Conservation (phyloP, 177 flowering plant genomes). For the Telopea speciosissima region DNA sequence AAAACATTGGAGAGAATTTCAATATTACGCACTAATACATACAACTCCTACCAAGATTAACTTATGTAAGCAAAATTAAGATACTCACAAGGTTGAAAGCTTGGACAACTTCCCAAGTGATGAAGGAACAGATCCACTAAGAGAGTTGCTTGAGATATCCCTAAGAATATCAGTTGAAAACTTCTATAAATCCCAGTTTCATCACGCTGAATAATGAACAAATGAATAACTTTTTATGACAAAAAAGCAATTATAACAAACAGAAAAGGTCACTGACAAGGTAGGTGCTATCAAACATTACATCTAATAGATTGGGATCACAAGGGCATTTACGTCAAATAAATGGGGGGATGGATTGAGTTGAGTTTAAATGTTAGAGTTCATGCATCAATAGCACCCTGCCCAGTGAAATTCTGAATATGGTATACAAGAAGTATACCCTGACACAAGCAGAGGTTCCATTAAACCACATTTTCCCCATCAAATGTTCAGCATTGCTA, state of each 20-base stretch:
- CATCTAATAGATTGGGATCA: no score
- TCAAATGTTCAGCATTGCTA: background rate
- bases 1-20: conserved; percentile 15
- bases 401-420: background rate
- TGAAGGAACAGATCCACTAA: conserved; percentile 74
- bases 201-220: background rate
- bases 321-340: no score
- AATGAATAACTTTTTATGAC: no score
- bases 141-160: conserved; percentile 87
- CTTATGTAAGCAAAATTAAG: background rate
- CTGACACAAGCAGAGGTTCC: background rate
- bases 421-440: background rate
- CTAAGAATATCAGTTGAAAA: conserved; percentile 27
- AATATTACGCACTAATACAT: conserved; percentile 4
- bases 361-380: no score
- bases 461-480: background rate
- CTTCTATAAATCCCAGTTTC: background rate
- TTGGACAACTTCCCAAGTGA: conserved; percentile 67
- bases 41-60: background rate
- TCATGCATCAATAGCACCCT: background rate
- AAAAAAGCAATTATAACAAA: no score
- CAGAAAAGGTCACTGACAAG: no score
- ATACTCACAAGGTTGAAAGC: conserved; percentile 60
- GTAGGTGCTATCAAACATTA: no score
- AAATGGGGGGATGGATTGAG: no score